Evolutionary conservation across 768 basidiomycete species (phyloP).

Genomic region (Tulasnella sp.): DNA sequence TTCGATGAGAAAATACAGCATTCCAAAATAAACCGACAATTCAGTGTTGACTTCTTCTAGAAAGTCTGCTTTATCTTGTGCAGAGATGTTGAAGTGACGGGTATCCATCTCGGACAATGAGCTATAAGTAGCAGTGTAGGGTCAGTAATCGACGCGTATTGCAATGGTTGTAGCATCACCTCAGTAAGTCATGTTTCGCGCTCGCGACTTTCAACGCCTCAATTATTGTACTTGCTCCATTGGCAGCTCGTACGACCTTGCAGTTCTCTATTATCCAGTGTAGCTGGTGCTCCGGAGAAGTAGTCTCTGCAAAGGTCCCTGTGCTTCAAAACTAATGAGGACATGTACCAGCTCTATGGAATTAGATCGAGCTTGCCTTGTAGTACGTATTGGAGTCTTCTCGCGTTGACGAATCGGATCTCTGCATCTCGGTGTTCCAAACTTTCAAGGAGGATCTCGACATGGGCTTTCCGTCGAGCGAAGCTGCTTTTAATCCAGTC

Average conservation of each 20-base stretch:
- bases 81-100: conserved; percentile 55
- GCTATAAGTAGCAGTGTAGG: conserved; percentile 30
- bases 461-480: conserved; percentile 53
- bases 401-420: conserved; percentile 75
- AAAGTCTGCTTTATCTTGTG: conserved; percentile 61
- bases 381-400: conserved; percentile 77
- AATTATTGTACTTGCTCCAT: conserved; percentile 72
- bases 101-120: conserved; percentile 66
- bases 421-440: conserved; percentile 80
- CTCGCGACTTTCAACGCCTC: conserved; percentile 85
- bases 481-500: conserved; percentile 71
- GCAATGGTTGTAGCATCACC: conserved; percentile 35
- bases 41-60: conserved; percentile 88
- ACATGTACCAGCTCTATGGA: neutral
- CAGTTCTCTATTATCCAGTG: conserved; percentile 95
- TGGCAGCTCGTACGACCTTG: conserved; percentile 68
- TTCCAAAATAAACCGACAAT: conserved; percentile 84
- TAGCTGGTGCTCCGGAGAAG: conserved; percentile 86
- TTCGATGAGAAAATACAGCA: conserved; percentile 92
- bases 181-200: conserved; percentile 72
- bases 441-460: conserved; percentile 73
- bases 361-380: conserved; percentile 50
- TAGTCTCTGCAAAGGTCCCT: conserved; percentile 88
- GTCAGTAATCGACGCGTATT: neutral
- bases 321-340: neutral